These are phyloP conservation scores for Peterozyma xylosa DNA, from an alignment of 805 yeast species.

Conservation along the genomic window DNA sequence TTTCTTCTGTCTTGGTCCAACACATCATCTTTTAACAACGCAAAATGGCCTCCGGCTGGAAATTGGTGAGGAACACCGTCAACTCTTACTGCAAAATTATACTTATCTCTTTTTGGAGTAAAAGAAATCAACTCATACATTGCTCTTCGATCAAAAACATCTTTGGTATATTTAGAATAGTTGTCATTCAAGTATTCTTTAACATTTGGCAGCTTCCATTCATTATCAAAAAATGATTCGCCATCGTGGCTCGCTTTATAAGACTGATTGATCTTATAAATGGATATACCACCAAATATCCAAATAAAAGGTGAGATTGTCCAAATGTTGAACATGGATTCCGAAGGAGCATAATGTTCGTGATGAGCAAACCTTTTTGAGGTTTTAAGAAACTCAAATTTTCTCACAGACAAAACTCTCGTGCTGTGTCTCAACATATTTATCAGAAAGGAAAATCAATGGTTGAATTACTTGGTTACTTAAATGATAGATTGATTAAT, in stretches of 20 bases:
- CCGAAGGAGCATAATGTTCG: slow-evolving; percentile 17
- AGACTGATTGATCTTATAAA: slow-evolving; percentile 38
- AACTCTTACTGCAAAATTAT: slow-evolving; percentile 11
- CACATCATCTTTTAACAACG: slow-evolving; percentile 19
- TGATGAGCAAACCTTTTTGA: slow-evolving; percentile 10
- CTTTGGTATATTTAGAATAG: slow-evolving; percentile 1
- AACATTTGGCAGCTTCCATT: too few relatives aligned
- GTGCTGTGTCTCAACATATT: slow-evolving; percentile 1
- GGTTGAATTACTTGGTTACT: too few relatives aligned
- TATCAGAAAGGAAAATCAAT: too few relatives aligned
- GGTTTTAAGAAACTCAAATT: slow-evolving; percentile 1
- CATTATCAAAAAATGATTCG: slow-evolving; percentile 10
- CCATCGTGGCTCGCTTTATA: slow-evolving; percentile 38
- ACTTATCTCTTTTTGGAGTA: slow-evolving; percentile 8
- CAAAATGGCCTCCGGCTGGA: slow-evolving; percentile 14
- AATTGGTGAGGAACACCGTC: slow-evolving; percentile 20
- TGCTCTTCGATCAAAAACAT: not conserved
- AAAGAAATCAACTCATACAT: slow-evolving; percentile 6
- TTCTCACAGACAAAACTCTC: slow-evolving; percentile 1
- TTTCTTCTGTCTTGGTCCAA: slow-evolving; percentile 21
- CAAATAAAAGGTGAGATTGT: slow-evolving; percentile 15
- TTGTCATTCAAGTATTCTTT: not conserved
- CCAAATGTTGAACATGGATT: slow-evolving; percentile 18
- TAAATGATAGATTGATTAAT: not conserved
- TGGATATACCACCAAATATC: slow-evolving; percentile 28